Conservation (phyloP, 176 grass and related monocot genomes). For the Urochloa ruziziensis region DNA sequence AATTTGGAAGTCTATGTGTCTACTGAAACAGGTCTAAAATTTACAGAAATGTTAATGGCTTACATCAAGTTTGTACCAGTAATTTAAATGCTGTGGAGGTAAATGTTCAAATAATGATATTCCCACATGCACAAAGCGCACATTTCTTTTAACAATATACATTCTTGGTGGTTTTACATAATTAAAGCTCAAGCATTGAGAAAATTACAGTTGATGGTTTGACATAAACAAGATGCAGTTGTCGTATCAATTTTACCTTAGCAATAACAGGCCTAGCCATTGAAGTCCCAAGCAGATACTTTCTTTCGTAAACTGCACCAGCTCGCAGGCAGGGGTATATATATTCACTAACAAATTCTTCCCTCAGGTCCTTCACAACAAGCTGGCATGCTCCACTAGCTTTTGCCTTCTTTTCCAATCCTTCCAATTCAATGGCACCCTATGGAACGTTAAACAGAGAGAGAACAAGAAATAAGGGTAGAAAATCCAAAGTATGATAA, state of each 20-base stretch:
- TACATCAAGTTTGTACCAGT: background rate
- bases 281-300: constrained; percentile 96
- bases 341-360: constrained; percentile 93
- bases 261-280: constrained; percentile 98
- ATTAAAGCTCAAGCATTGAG: background rate
- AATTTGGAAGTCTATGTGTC: too few relatives aligned
- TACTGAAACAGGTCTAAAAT: too few relatives aligned
- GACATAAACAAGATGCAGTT: background rate
- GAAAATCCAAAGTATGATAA: background rate
- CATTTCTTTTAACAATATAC: background rate
- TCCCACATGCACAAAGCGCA: background rate
- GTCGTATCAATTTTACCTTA: constrained; percentile 53
- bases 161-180: background rate
- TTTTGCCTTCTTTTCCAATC: constrained; percentile 92
- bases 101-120: background rate
- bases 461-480: background rate
- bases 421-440: constrained; percentile 89
- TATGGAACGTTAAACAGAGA: constrained; percentile 25
- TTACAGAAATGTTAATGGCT: too few relatives aligned
- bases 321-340: constrained; percentile 91
- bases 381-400: constrained; percentile 94
- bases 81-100: background rate
- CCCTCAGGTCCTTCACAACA: constrained; percentile 90
- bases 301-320: constrained; percentile 96
- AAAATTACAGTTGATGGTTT: background rate